Conservation (phyloP, 2,329 filamentous ascomycete species). For the Gliomastix tumulicola region DNA sequence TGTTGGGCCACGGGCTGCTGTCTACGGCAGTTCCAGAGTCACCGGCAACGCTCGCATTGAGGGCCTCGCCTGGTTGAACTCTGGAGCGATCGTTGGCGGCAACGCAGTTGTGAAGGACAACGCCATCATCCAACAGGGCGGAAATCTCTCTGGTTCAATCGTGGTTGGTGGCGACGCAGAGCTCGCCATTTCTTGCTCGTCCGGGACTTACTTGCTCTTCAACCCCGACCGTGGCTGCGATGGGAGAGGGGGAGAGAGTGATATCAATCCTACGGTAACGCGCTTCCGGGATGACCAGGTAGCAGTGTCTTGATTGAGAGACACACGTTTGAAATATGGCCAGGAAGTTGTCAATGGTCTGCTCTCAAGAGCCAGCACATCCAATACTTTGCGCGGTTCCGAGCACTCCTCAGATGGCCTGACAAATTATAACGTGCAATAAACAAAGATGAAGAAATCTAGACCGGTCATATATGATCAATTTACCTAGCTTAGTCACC, state of each 20-base stretch:
- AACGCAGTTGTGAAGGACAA: slow-evolving; percentile 2
- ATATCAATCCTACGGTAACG: slow-evolving; percentile 1
- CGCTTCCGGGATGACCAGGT: slow-evolving; percentile 1
- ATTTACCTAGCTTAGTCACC: no score
- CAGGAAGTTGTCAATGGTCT: no score
- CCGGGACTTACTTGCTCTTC: slow-evolving; percentile 1
- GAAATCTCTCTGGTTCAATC: slow-evolving; percentile 1
- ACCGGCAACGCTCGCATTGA: slow-evolving; percentile 1
- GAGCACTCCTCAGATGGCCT: no score
- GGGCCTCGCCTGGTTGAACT: slow-evolving; percentile 2
- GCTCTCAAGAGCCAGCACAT: no score
- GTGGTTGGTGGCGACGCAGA: slow-evolving; percentile 2
- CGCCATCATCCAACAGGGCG: slow-evolving; percentile 1
- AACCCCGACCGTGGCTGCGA: slow-evolving; percentile 1
- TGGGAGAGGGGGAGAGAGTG: not conserved
- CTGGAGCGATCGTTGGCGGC: not conserved
- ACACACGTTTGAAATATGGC: no score
- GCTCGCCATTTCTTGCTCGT: slow-evolving; percentile 1
- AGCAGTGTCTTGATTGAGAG: no score
- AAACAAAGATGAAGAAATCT: no score
- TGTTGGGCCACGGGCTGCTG: slow-evolving; percentile 1
- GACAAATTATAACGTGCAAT: no score
- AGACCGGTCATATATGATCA: no score
- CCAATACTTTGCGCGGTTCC: no score
- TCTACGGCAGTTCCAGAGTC: slow-evolving; percentile 1